phyloP scores from a whole-genome alignment of 768 basidiomycete genomes.

The Boletus rubropictus region DNA sequence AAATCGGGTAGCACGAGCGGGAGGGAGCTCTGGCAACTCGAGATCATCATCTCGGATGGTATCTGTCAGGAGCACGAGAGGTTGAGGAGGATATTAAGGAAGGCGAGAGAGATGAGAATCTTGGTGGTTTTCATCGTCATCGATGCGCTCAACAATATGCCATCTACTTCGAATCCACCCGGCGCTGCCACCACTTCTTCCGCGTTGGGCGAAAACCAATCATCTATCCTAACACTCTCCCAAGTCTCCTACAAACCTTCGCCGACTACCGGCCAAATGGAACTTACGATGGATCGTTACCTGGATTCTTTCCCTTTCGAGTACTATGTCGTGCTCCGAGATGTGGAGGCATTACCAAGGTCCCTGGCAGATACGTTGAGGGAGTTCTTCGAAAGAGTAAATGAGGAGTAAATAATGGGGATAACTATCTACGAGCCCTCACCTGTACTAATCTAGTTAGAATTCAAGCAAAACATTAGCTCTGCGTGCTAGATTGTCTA shows the following conservation, averaged over 20 bases:
- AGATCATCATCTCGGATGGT: constrained; percentile 99
- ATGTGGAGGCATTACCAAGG: constrained; percentile 87
- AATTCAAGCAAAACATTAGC: constrained; percentile 1
- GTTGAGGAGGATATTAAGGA: constrained; percentile 71
- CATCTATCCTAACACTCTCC: constrained; percentile 90
- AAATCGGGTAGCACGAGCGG: constrained; percentile 51
- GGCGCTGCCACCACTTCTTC: constrained; percentile 10
- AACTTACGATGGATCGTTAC: constrained; percentile 83
- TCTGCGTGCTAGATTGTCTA: background rate
- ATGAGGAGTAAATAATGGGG: constrained; percentile 44
- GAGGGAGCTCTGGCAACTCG: constrained; percentile 91
- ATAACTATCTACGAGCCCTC: background rate
- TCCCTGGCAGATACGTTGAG: constrained; percentile 83
- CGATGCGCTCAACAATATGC: constrained; percentile 70
- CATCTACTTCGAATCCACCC: constrained; percentile 15
- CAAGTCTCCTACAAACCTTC: constrained; percentile 74
- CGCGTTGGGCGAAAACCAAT: constrained; percentile 33
- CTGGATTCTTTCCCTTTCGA: constrained; percentile 97
- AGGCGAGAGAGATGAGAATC: constrained; percentile 83
- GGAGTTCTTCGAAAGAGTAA: constrained; percentile 86
- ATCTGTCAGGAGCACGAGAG: constrained; percentile 93
- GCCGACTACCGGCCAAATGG: constrained; percentile 56
- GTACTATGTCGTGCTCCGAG: constrained; percentile 89
- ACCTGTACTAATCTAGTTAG: background rate
- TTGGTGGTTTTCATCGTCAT: constrained; percentile 96